Base-by-base conservation (phyloP, 169 alveolate species). In the Eimeria mitis region DNA sequence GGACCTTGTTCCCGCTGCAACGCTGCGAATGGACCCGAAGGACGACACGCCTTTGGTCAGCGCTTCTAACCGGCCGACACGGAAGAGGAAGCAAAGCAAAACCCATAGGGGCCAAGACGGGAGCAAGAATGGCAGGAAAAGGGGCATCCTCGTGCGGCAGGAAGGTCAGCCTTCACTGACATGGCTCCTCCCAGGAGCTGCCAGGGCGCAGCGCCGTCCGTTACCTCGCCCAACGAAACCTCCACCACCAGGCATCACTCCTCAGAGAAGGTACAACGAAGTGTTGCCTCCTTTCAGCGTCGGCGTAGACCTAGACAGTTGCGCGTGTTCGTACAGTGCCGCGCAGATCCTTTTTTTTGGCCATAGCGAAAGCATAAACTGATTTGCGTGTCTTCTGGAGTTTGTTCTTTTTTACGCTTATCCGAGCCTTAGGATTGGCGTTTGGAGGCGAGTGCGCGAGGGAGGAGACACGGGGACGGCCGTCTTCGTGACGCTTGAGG, bases 151-250 rank as follows among this genome's bases (percentile, higher is more conserved):
- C 8, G 34, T 44, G 3, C 61, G 23, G 8, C 47, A 28, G 59
- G 40, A 65, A 42, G 19, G 44, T 37, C 94, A 65, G 44, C 94
- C 94, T 21, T 87, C 94, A 40, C 83, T 87, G 94, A 63, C 94
- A 87, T 87, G 94, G 94, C 94, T 87, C 42, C 94, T 87, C 63
- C 94, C 94, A 44, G 94, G 94, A 42, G 94, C 94, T 28, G 81
- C 94, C 63, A 61, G 68, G 25, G 94, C 83, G 23, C 94, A 87
- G 28, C 94, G 94, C 65, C 79, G 94, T 8, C 94, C 83, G 63
- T 65, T 87, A 75, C 83, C 94, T 63, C 81, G 94, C n/a, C 94
- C 94, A 37, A 87, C 94, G 52, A 87, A 65, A 25, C 94, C 94
- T 37, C 94, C 94, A 42, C 94, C 94, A 7, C 94, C 94, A 87